Evolutionary conservation across 108 stramenopile species (phyloP), one percentile per base, ranked within the genome.

Genomic region (Pseudonitzschia multistriata): DNA sequence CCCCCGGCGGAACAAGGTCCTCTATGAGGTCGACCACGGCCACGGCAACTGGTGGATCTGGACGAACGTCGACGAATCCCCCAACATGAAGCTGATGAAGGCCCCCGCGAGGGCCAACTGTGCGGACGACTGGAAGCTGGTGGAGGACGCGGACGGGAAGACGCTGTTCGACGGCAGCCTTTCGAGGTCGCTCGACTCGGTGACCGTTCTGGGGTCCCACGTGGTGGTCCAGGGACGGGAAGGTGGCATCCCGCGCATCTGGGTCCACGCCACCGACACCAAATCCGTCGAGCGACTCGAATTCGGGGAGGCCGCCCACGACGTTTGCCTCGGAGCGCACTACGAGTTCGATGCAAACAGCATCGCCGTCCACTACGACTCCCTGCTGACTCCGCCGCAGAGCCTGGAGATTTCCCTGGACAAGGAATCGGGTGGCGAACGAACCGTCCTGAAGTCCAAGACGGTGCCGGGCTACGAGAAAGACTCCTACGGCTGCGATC

Each of bases 401-500:
- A 70, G 74, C 15, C 66, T 93, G 27, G 88, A 93, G 56, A 69
- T 93, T 28, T 56, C 79, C n/a, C 25, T 93, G 71, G 62, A 80
- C 36, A 49, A 57, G 29, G 73, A 79, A 30, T 68, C 56, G 22
- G 79, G 91, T 74, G 49, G 81, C 49, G 53, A 70, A 3, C 73
- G 90, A 21, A 67, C 39, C 15, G 62, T 90, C 8, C 49, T 98
- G 61, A 95, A 98, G 75, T 84, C 85, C 36, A 80, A 83, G 60
- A 68, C 79, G 50, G 96, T 97, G 13, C 92, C 92, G 1, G 85
- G 83, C 25, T 98, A 97, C 63, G 80, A 95, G 63, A 82, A 84
- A 53, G 56, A 78, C 14, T 33, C 65, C 42, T 98, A 95, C 74
- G 81, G 62, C 25, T 91, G 92, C 71, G 83, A 92, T 71, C 82